Evolutionary conservation across 2,329 filamentous ascomycete species (phyloP), one percentile per base, ranked within the genome.

Genomic region (Sclerotinia borealis): DNA sequence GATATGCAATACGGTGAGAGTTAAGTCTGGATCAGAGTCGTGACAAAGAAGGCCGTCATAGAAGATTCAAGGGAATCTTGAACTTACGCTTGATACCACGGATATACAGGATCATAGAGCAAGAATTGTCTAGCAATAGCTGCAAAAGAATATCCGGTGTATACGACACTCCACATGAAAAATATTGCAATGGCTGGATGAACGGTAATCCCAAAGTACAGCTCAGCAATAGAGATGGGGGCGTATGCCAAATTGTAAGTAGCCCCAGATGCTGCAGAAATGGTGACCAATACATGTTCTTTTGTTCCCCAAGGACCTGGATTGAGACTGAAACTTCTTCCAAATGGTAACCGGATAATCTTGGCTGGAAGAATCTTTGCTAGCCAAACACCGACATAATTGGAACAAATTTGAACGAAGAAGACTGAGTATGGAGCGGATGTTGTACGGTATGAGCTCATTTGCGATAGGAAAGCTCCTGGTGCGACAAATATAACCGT

Each of bases 111-210:
- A 65, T 86, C 84, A 67, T 84, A 84, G 22, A 86, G 75, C 11
- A 86, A 72, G 29, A 86, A 79, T 64, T 85, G 80, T 3, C 83
- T 77, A 8, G 83, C 83, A 56, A 85, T 76, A 0, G 83, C 83
- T 3, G 83, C 83, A 69, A 83, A 85, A 0, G 81, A 81, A 67
- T 86, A 86, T 13, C 84, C 83, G 0, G 79, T 81, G 75, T 80
- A 84, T 0, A 84, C 82, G 39, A 83, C 83, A 0, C 79, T 76
- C 76, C 80, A 79, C 83, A 86, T 86, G 74, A 86, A 86, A 71
- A 84, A 82, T 37, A 85, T 79, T 1, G 79, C 80, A 8, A 84
- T 80, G 0, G 78, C 81, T 0, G 82, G 78, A 55, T 85, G 76
- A 55, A 87, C 77, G 34, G 72, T 75, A 52, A 80, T 75, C 48